Evolutionary conservation across 2,329 filamentous ascomycete species (phyloP), one percentile per base, ranked within the genome.

Genomic region (Talaromyces sp.): DNA sequence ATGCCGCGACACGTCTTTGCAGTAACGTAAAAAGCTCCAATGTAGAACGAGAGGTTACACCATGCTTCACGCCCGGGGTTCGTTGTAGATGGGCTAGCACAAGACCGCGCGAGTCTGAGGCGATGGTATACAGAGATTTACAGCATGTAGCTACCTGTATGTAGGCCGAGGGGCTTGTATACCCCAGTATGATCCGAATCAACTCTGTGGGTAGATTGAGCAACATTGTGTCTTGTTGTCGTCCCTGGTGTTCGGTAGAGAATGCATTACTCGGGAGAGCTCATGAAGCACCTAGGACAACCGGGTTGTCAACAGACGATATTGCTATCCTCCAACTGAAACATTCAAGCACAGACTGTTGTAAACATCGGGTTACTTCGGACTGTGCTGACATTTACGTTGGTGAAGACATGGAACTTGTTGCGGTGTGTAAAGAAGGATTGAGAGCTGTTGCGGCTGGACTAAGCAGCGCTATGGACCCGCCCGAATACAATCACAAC

Each of bases 191-290:
- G 35, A 73, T 69, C 61, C 75, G 72, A 26, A 79, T 68, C 35
- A 79, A 64, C 65, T 78, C 75, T 26, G 68, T 61, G 8, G 77
- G 76, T n/a, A 79, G 68, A 35, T 69, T 55, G 14, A 74, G 65
- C 17, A 77, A 61, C 72, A 73, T 72, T 38, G 31, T 29, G 43
- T 35, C 11, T 49, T 54, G 41, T 29, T 54, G 19, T 43, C 13
- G 27, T 35, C 13, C 10, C 13, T 38, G 31, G 11, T 9, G 21
- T 46, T 43, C 9, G 11, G 24, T 19, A 46, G 43, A 46, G n/a
- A 24, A 24, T 24, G n/a, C 19, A 46, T 46, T 9, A 24, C 21
- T 46, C 24, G n/a, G 41, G 31, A 32, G 31, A 17, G 35, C 35
- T 38, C 35, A 38, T 38, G 35, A 17, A 38, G 5, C 35, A 38